Evolutionary conservation across 108 stramenopile genomes (phyloP).

Genomic region (Epithemia pelagica): DNA sequence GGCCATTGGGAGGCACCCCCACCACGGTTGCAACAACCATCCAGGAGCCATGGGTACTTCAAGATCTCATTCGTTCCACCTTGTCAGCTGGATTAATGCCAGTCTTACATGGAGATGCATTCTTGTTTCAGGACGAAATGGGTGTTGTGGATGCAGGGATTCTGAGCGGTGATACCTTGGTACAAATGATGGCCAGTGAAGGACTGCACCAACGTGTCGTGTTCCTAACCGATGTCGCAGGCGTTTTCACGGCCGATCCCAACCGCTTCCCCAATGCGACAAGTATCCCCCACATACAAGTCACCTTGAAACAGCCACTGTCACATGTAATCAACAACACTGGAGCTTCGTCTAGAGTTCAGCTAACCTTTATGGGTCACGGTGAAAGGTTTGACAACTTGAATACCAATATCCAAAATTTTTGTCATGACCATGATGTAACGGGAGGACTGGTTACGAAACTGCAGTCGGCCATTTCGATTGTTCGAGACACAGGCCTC

Average conservation of each 20-base stretch:
- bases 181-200: constrained; percentile 34
- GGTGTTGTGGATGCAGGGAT: constrained; percentile 45
- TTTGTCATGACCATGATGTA: constrained; percentile 79
- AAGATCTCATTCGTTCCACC: constrained; percentile 29
- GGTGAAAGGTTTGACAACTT: too few relatives aligned
- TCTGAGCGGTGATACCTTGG: constrained; percentile 59
- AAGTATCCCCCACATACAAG: constrained; percentile 31
- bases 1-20: too few relatives aligned
- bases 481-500: constrained; percentile 41
- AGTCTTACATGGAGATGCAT: constrained; percentile 80
- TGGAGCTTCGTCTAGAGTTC: constrained; percentile 37
- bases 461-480: constrained; percentile 40
- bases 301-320: constrained; percentile 31
- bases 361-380: too few relatives aligned
- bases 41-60: too few relatives aligned
- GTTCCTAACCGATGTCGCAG: constrained; percentile 77
- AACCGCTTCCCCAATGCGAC: constrained; percentile 35
- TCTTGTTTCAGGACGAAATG: too few relatives aligned
- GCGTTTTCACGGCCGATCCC: constrained; percentile 61
- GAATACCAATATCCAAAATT: too few relatives aligned
- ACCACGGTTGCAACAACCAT: constrained; percentile 13
- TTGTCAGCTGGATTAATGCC: constrained; percentile 62
- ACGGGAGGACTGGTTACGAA: constrained; percentile 76
- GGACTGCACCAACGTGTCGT: constrained; percentile 23
- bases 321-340: too few relatives aligned